A percentile compares a stretch with the other conserved stretches of the same genome.
phyloP scores from a whole-genome alignment of 306 rosid species.

The Arachis stenosperma region DNA sequence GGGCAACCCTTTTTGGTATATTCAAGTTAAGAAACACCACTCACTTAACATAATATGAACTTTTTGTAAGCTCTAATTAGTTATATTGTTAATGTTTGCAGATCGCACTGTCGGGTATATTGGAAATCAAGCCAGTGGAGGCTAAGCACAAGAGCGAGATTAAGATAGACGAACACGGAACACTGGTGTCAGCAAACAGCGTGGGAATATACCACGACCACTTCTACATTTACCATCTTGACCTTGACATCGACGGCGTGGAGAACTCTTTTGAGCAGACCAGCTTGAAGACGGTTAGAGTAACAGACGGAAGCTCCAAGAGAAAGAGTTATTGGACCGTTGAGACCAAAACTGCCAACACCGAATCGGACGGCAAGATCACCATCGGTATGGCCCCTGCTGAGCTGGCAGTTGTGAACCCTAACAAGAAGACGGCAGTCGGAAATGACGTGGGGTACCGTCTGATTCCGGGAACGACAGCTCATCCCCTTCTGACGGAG shows the following conservation, averaged over 20 bases:
- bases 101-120: conserved; percentile 50
- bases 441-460: conserved; percentile 66
- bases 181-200: conserved; percentile 51
- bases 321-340: conserved; percentile 63
- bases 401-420: conserved; percentile 56
- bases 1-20: too few species aligned
- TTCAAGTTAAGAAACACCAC: too few species aligned
- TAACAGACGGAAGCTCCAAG: conserved; percentile 41
- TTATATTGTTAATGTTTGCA: background rate
- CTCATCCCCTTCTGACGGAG: conserved; percentile 41
- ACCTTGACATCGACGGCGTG: conserved; percentile 63
- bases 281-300: conserved; percentile 44
- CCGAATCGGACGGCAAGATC: conserved; percentile 49
- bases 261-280: conserved; percentile 61
- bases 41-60: background rate
- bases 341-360: conserved; percentile 36
- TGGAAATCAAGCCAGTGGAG: conserved; percentile 45
- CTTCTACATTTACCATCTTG: conserved; percentile 56
- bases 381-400: conserved; percentile 39
- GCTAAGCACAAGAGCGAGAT: conserved; percentile 49
- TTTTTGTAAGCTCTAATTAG: conserved; percentile 1
- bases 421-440: conserved; percentile 48
- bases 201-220: conserved; percentile 69
- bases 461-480: conserved; percentile 46
- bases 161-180: conserved; percentile 53